Evolutionary conservation across 805 yeast species (phyloP).

Genomic region (Komagataella populi): DNA sequence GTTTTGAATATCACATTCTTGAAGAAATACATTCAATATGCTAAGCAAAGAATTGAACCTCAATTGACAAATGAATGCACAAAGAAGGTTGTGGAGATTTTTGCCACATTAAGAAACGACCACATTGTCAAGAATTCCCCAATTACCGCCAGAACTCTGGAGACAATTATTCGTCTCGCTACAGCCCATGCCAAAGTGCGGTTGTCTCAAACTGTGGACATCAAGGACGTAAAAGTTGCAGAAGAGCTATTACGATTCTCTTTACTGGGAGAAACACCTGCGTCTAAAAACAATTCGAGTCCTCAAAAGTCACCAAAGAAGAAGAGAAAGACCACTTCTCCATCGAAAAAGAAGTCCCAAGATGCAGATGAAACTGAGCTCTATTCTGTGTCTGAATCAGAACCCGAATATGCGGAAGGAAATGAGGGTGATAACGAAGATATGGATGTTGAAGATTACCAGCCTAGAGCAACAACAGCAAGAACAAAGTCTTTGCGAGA

Average conservation of each 20-base stretch:
- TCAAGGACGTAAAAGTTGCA: slow-evolving; percentile 75
- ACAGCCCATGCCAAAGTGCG: slow-evolving; percentile 98
- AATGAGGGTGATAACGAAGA: slow-evolving; percentile 13
- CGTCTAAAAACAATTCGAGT: slow-evolving; percentile 4
- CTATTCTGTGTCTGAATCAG: background rate
- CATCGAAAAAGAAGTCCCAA: slow-evolving; percentile 4
- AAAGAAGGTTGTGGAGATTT: slow-evolving; percentile 66
- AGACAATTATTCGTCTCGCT: slow-evolving; percentile 85
- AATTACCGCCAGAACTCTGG: slow-evolving; percentile 95
- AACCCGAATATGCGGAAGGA: slow-evolving; percentile 8
- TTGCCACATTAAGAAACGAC: slow-evolving; percentile 73
- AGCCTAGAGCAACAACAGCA: background rate
- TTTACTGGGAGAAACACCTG: slow-evolving; percentile 59
- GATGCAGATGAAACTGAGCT: background rate
- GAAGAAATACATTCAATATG: slow-evolving; percentile 87
- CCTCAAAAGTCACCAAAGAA: slow-evolving; percentile 17
- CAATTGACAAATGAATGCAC: slow-evolving; percentile 66
- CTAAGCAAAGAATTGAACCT: slow-evolving; percentile 80
- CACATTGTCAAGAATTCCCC: slow-evolving; percentile 69
- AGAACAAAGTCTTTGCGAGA: background rate
- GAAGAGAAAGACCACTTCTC: slow-evolving; percentile 15
- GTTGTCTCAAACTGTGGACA: slow-evolving; percentile 59
- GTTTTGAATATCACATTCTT: slow-evolving; percentile 72
- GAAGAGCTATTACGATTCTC: slow-evolving; percentile 78
- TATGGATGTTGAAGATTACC: slow-evolving; percentile 6